Percentiles rank a stretch among this genome's conserved stretches.
Evolutionary conservation across 2,329 filamentous ascomycete species (phyloP).

Genomic region (Talaromyces atroroseus): DNA sequence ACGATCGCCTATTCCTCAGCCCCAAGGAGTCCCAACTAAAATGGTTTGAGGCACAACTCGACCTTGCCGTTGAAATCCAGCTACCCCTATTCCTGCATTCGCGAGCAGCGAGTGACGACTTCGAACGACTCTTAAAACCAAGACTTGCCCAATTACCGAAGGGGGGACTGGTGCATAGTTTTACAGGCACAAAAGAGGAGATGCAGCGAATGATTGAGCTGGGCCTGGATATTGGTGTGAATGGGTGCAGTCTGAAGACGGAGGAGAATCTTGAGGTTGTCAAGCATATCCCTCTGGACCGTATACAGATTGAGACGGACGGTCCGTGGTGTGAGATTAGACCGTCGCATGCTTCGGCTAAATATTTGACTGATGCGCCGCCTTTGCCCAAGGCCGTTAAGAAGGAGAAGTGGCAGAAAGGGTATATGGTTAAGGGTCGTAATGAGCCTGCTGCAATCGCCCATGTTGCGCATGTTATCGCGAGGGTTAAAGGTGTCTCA

Average conservation of each 20-base stretch:
- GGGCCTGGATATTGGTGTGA: conserved; percentile 88
- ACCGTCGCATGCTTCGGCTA: conserved; percentile 77
- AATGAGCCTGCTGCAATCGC: conserved; percentile 89
- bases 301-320: conserved; percentile 92
- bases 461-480: conserved; percentile 81
- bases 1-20: conserved; percentile 82
- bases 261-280: conserved; percentile 85
- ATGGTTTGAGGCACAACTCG: conserved; percentile 78
- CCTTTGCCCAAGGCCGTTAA: conserved; percentile 77
- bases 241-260: conserved; percentile 95
- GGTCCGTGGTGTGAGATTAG: conserved; percentile 97
- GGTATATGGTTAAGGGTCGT: conserved; percentile 84
- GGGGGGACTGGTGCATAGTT: conserved; percentile 85
- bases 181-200: conserved; percentile 82
- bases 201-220: conserved; percentile 73
- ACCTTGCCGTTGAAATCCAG: conserved; percentile 68
- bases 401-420: conserved; percentile 90
- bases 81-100: conserved; percentile 90
- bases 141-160: conserved; percentile 62
- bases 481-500: conserved; percentile 71
- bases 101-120: conserved; percentile 78
- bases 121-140: conserved; percentile 64
- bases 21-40: conserved; percentile 73
- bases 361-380: conserved; percentile 64
- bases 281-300: conserved; percentile 67